Conservation (phyloP, 2,329 filamentous ascomycete species). For the Mollisia scopiformis region DNA sequence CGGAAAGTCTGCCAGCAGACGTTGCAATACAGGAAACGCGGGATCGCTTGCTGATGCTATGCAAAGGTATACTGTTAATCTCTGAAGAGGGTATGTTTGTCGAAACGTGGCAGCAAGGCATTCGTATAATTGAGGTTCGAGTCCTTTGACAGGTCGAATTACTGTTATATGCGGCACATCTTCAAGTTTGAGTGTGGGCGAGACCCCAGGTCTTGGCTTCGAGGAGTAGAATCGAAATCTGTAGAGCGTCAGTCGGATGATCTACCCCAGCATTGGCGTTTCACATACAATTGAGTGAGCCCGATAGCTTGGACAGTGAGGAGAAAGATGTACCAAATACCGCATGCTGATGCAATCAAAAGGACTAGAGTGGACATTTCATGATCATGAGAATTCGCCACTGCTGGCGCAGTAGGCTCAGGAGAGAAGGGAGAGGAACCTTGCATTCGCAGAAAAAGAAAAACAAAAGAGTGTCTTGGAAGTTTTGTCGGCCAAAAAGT, state of each 20-base stretch:
- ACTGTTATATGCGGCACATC: constrained; percentile 82
- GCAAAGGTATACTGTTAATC: constrained; percentile 81
- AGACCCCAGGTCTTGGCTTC: constrained; percentile 51
- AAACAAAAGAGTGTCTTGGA: background rate
- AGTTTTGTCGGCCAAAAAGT: background rate
- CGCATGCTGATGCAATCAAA: constrained; percentile 48
- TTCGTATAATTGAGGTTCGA: constrained; percentile 88
- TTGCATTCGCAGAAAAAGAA: background rate
- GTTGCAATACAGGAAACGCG: constrained; percentile 73
- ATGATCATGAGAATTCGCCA: constrained; percentile 7
- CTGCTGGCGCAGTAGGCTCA: background rate
- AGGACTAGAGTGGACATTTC: constrained; percentile 28
- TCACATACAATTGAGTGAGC: constrained; percentile 54
- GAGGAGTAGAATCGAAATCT: constrained; percentile 59
- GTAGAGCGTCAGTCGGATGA: constrained; percentile 13
- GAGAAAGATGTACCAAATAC: constrained; percentile 57
- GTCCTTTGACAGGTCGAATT: constrained; percentile 89
- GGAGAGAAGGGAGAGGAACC: background rate
- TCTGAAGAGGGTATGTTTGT: constrained; percentile 78
- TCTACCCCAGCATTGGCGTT: background rate
- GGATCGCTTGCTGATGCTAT: constrained; percentile 76
- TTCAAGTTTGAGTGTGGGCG: constrained; percentile 51
- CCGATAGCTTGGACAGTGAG: constrained; percentile 59
- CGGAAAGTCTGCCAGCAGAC: constrained; percentile 74
- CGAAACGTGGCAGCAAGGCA: constrained; percentile 86